Conservation (phyloP, 2,329 filamentous ascomycete species). For the Cordyceps cateniannulata region DNA sequence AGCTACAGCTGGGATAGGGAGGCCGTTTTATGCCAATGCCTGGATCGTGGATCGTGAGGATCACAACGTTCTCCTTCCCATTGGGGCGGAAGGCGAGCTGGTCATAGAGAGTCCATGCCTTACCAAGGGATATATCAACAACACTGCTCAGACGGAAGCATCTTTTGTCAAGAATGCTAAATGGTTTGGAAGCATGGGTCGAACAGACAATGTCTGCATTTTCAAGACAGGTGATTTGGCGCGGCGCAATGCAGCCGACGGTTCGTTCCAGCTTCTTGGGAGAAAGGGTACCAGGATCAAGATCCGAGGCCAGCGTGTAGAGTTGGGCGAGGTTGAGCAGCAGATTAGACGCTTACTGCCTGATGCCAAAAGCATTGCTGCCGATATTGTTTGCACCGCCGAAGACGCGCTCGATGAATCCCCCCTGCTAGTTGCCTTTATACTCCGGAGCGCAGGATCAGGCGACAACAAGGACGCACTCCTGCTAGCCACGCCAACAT, state of each 20-base stretch:
- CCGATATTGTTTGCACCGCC: neutral
- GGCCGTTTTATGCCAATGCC: neutral
- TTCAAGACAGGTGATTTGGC: slow-evolving; percentile 2
- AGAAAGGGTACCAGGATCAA: slow-evolving; percentile 1
- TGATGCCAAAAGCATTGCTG: neutral
- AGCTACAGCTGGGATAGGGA: neutral
- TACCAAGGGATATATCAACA: neutral
- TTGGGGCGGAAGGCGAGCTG: neutral
- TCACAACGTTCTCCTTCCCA: neutral
- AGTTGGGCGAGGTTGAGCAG: neutral
- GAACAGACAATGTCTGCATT: neutral
- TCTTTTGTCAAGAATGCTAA: neutral
- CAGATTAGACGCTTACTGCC: neutral
- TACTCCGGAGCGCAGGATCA: neutral
- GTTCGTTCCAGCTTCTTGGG: slow-evolving; percentile 3
- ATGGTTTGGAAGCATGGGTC: neutral
- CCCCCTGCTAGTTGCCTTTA: neutral
- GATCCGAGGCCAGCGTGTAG: slow-evolving; percentile 4
- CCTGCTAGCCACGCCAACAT: neutral
- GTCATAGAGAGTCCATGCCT: slow-evolving; percentile 1
- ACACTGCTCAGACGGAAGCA: neutral
- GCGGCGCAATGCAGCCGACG: neutral
- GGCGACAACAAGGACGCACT: neutral
- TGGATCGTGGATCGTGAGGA: slow-evolving; percentile 2
- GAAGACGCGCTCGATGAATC: neutral